phyloP scores from a whole-genome alignment of 805 yeast species.

The Lipomyces mesembrius region DNA sequence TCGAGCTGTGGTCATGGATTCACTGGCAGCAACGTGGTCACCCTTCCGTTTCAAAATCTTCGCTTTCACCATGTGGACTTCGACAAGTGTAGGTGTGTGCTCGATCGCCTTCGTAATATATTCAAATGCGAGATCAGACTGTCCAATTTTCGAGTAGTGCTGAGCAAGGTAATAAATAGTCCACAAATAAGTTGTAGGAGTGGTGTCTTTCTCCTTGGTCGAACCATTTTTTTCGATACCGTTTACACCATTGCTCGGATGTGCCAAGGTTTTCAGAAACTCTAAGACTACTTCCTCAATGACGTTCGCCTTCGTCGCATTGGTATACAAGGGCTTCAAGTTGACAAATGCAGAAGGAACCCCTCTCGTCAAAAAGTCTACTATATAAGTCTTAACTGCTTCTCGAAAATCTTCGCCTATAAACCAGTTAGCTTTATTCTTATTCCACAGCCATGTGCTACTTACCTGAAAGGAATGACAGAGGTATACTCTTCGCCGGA shows the following conservation, averaged over 20 bases:
- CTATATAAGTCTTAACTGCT: slow-evolving; percentile 60
- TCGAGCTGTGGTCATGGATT: slow-evolving; percentile 70
- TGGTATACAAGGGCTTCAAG: slow-evolving; percentile 76
- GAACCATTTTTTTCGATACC: slow-evolving; percentile 33
- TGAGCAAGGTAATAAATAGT: slow-evolving; percentile 76
- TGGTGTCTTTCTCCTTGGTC: slow-evolving; percentile 35
- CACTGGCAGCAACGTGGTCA: slow-evolving; percentile 64
- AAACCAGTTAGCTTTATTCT: background rate
- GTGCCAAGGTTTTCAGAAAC: slow-evolving; percentile 44
- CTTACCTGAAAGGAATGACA: slow-evolving; percentile 58
- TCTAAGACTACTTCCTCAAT: slow-evolving; percentile 61
- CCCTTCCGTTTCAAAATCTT: slow-evolving; percentile 76
- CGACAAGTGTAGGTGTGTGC: slow-evolving; percentile 85
- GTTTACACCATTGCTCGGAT: slow-evolving; percentile 22
- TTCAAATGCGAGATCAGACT: slow-evolving; percentile 59
- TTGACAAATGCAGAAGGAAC: slow-evolving; percentile 90
- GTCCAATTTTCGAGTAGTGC: slow-evolving; percentile 64
- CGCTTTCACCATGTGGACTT: slow-evolving; percentile 78
- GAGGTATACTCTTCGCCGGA: slow-evolving; percentile 76
- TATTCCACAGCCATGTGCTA: background rate
- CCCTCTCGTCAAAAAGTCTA: slow-evolving; percentile 69
- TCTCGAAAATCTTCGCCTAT: slow-evolving; percentile 54
- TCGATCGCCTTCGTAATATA: slow-evolving; percentile 65
- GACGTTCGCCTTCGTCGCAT: slow-evolving; percentile 47
- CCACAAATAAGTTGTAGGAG: slow-evolving; percentile 60